Evolutionary conservation across 805 yeast genomes (phyloP).

Genomic region (Metschnikowia drakensbergensis): DNA sequence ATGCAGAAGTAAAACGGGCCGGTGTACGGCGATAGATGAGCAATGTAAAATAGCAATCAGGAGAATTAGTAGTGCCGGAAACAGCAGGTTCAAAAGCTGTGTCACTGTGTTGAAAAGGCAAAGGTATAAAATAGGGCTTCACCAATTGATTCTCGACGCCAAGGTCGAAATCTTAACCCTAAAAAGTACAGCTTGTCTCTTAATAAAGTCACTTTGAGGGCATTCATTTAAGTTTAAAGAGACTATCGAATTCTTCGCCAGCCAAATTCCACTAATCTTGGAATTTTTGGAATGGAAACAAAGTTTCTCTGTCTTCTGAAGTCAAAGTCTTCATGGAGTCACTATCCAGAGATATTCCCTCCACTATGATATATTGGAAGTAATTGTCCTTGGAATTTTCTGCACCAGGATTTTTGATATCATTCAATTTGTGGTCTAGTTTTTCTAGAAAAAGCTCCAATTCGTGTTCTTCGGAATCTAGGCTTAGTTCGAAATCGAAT

Average conservation of each 20-base stretch:
- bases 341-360: neutral
- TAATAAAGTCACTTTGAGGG: too few relatives aligned
- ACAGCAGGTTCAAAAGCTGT: neutral
- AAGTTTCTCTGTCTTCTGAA: neutral
- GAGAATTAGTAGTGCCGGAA: neutral
- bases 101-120: neutral
- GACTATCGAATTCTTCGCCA: neutral
- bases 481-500: neutral
- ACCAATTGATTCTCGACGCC: neutral
- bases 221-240: neutral
- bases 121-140: neutral
- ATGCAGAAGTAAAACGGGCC: neutral
- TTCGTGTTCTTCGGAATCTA: neutral
- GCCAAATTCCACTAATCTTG: neutral
- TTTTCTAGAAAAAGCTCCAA: neutral
- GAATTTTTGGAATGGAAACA: neutral
- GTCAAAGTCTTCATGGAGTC: neutral
- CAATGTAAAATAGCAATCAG: neutral
- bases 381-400: neutral
- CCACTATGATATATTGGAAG: too few relatives aligned
- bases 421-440: neutral
- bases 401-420: neutral
- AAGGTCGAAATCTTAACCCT: too few relatives aligned
- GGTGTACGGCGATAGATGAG: neutral
- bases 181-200: too few relatives aligned